These are phyloP conservation scores for Lachnellula cervina DNA, from an alignment of 2,329 filamentous ascomycete genomes.

Conservation along the genomic window DNA sequence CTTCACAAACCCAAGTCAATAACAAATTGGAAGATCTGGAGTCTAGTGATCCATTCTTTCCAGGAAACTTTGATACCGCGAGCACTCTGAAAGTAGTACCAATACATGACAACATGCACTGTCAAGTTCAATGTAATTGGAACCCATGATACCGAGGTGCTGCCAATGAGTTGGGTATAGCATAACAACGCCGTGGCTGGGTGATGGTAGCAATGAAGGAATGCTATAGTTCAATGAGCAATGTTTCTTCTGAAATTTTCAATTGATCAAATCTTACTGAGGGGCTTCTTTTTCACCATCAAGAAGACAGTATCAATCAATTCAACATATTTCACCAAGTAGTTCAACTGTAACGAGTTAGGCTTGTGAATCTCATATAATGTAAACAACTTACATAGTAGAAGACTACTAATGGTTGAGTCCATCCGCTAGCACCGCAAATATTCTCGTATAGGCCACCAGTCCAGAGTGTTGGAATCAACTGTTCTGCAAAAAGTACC, in stretches of 20 bases:
- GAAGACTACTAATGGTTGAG: constrained; percentile 82
- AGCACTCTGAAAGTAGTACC: constrained; percentile 30
- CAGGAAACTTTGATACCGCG: constrained; percentile 26
- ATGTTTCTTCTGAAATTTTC: background rate
- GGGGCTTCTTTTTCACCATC: constrained; percentile 29
- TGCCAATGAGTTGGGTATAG: constrained; percentile 25
- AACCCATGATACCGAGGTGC: constrained; percentile 29
- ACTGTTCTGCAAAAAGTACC: constrained; percentile 23
- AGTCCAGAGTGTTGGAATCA: constrained; percentile 36
- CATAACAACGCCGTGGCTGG: constrained; percentile 27
- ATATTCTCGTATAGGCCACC: constrained; percentile 83
- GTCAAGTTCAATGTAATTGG: constrained; percentile 28
- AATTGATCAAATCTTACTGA: constrained; percentile 18
- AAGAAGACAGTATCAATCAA: constrained; percentile 28
- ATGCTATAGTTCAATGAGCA: constrained; percentile 13
- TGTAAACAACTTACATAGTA: constrained; percentile 74
- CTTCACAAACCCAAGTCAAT: constrained; percentile 21
- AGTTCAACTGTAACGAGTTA: constrained; percentile 24
- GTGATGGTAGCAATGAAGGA: constrained; percentile 30
- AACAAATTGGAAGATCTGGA: constrained; percentile 29
- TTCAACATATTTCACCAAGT: constrained; percentile 28
- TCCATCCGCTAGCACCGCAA: constrained; percentile 84
- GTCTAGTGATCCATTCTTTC: constrained; percentile 28
- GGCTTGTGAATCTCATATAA: background rate
- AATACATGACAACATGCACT: constrained; percentile 31